Conservation (phyloP, 1,139 yeast species). For the Taphrina communis region DNA sequence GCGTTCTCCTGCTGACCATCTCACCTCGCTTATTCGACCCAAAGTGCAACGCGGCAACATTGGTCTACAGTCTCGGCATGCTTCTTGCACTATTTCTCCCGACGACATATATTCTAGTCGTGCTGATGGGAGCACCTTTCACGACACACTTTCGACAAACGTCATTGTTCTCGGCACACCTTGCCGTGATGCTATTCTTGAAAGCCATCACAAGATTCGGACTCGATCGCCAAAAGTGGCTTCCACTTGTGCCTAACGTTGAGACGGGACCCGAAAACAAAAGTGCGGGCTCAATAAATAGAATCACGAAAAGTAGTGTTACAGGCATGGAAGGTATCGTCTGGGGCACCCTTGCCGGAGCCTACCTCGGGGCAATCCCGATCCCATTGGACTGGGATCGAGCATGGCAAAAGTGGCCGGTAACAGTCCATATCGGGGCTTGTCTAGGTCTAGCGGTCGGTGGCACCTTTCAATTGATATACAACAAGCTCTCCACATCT, state of each 20-base stretch:
- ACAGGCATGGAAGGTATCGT: conserved; percentile 23
- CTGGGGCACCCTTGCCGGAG: conserved; percentile 65
- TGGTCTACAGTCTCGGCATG: conserved; percentile 7
- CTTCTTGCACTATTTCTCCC: conserved; percentile 17
- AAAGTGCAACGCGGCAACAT: neutral
- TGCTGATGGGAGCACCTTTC: conserved; percentile 38
- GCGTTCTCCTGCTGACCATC: neutral
- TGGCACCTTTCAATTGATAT: neutral
- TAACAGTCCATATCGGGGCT: conserved; percentile 81
- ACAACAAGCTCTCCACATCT: neutral
- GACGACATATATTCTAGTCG: conserved; percentile 5
- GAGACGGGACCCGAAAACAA: neutral
- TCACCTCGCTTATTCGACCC: neutral
- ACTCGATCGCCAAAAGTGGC: neutral
- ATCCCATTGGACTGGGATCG: conserved; percentile 98
- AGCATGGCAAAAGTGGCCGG: conserved; percentile 98
- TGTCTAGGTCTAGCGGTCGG: conserved; percentile 76
- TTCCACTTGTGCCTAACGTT: neutral
- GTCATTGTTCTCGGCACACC: conserved; percentile 6
- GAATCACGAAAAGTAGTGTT: neutral
- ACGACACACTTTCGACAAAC: conserved; percentile 23
- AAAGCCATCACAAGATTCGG: conserved; percentile 11
- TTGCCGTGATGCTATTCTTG: conserved; percentile 9
- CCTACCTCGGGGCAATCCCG: conserved; percentile 93
- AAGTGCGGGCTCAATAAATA: neutral